Evolutionary conservation across 139 green algal genomes (phyloP).

Genomic region (Limnomonas spitsbergensis): DNA sequence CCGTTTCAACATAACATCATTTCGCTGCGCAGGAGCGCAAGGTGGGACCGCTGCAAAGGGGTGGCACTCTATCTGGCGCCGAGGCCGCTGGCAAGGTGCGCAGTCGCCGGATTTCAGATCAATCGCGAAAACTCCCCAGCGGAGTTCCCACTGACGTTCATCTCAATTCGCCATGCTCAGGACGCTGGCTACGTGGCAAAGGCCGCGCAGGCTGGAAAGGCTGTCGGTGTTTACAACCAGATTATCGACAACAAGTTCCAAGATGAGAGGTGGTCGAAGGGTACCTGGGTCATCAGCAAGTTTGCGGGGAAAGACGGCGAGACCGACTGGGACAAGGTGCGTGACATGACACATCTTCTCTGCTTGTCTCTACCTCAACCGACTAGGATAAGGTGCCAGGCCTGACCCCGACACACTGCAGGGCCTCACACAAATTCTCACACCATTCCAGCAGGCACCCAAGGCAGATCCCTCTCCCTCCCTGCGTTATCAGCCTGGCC

Average conservation of each 20-base stretch:
- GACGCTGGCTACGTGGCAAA: constrained; percentile 42
- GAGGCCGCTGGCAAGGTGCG: constrained; percentile 66
- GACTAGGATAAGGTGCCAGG: neutral
- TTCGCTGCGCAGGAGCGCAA: constrained; percentile 49
- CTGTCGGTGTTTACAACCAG: constrained; percentile 25
- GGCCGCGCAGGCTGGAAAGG: constrained; percentile 5
- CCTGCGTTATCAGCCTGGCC: no score
- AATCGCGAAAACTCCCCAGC: neutral
- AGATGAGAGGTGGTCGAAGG: constrained; percentile 80
- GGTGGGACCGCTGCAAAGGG: constrained; percentile 56
- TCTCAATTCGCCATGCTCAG: constrained; percentile 21
- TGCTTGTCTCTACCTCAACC: neutral
- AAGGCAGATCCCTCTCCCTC: no score
- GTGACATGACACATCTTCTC: no score
- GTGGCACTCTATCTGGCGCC: constrained; percentile 67
- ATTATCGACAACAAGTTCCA: constrained; percentile 78
- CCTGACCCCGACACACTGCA: neutral
- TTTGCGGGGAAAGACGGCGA: constrained; percentile 42
- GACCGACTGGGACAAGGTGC: constrained; percentile 48
- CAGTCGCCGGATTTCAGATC: neutral
- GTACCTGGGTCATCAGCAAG: constrained; percentile 68
- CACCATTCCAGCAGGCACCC: neutral
- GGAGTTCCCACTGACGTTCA: neutral
- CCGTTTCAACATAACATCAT: neutral
- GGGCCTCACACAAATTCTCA: neutral